These are phyloP conservation scores for peach (Prunus persica) DNA, from an alignment of 306 rosid species.

Conservation along the genomic window Prunus_persica_NCBIv2 NC_034010.1:29682501-29683000, in stretches of 20 bases:
- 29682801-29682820: constrained; percentile 36
- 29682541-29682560: neutral
- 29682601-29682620: neutral
- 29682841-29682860: constrained; percentile 99
- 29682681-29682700: neutral
- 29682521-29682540: neutral
- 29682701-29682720: neutral
- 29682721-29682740: neutral
- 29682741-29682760: neutral
- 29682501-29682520: neutral
- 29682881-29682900: constrained; percentile 92
- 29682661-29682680: neutral
- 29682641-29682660: neutral
- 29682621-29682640: neutral
- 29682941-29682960: neutral
- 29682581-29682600: neutral
- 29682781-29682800: neutral
- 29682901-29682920: constrained; percentile 96
- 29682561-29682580: neutral
- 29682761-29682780: too few relatives aligned
- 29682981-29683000: too few relatives aligned
- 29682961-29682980: neutral
- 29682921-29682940: constrained; percentile 47
- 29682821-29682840: constrained; percentile 93
- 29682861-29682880: constrained; percentile 99